phyloP scores from a whole-genome alignment of 2,329 filamentous ascomycete species.

The Zymoseptoria tritici region DNA sequence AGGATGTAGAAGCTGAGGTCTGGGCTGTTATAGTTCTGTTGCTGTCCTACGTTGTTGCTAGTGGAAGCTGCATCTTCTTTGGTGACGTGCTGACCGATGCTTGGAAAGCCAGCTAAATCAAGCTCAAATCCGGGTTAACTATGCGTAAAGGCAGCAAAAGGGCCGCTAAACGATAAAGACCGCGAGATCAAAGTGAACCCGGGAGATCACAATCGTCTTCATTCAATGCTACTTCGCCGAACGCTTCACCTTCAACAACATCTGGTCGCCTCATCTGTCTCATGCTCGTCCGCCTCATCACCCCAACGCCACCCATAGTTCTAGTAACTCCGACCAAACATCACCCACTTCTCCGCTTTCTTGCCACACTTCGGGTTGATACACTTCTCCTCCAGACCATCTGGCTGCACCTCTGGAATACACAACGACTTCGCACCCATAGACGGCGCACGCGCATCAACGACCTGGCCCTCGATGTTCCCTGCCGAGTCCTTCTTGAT shows the following conservation, averaged over 20 bases:
- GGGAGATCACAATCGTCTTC: not conserved
- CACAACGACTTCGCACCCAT: slow-evolving; percentile 73
- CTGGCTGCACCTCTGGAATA: slow-evolving; percentile 80
- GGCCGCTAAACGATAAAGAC: not conserved
- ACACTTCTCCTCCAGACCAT: slow-evolving; percentile 67
- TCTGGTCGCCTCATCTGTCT: not conserved
- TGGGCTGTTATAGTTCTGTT: not conserved
- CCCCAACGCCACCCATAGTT: not conserved
- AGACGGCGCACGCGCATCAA: slow-evolving; percentile 61
- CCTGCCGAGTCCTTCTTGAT: slow-evolving; percentile 89
- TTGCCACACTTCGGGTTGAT: slow-evolving; percentile 77
- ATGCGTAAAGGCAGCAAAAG: not conserved
- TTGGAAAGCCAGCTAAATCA: not conserved
- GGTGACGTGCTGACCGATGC: not conserved
- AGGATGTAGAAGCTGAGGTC: not conserved
- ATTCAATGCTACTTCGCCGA: not conserved
- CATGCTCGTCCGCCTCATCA: not conserved
- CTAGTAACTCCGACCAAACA: slow-evolving; percentile 64
- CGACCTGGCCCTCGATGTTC: slow-evolving; percentile 59
- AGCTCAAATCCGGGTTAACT: not conserved
- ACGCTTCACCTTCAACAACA: not conserved
- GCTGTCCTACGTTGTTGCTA: not conserved
- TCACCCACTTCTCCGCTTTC: slow-evolving; percentile 76
- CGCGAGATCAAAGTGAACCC: not conserved
- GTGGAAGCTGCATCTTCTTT: not conserved